phyloP scores from a whole-genome alignment of 2,329 filamentous ascomycete genomes.

The Tolypocladium paradoxum region DNA sequence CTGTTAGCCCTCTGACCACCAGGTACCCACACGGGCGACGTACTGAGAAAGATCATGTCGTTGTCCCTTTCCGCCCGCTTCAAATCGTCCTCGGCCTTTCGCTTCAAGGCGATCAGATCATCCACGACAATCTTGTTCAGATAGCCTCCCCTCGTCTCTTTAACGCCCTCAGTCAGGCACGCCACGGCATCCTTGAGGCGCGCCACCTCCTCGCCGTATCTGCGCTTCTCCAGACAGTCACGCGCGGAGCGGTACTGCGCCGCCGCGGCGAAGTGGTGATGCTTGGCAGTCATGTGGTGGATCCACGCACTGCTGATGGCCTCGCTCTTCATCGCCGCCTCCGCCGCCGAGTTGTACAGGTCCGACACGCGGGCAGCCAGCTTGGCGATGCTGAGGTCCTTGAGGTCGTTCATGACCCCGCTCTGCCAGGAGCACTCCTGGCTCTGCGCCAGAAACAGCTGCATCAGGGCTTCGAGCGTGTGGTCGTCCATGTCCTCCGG shows the following conservation, averaged over 20 bases:
- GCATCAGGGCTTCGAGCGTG: slow-evolving; percentile 72
- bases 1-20: slow-evolving; percentile 16
- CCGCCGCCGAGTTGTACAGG: slow-evolving; percentile 73
- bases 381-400: slow-evolving; percentile 85
- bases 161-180: slow-evolving; percentile 78
- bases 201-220: slow-evolving; percentile 91
- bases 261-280: slow-evolving; percentile 92
- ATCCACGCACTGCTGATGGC: slow-evolving; percentile 92
- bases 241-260: slow-evolving; percentile 87
- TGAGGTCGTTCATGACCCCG: slow-evolving; percentile 85
- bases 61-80: slow-evolving; percentile 95
- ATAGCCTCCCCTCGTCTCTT: slow-evolving; percentile 62
- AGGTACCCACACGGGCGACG: slow-evolving; percentile 12
- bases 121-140: slow-evolving; percentile 72
- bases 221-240: slow-evolving; percentile 85
- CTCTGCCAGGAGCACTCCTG: slow-evolving; percentile 99
- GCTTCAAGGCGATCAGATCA: slow-evolving; percentile 76
- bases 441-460: slow-evolving; percentile 80
- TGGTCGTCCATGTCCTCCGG: slow-evolving; percentile 93
- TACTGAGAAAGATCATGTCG: slow-evolving; percentile 83
- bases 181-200: slow-evolving; percentile 69
- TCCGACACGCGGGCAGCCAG: slow-evolving; percentile 84
- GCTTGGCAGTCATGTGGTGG: slow-evolving; percentile 93
- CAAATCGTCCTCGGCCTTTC: slow-evolving; percentile 71
- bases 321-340: slow-evolving; percentile 80